Conservation (phyloP, 148 eudicot species). For the Simmondsia chinensis region DNA sequence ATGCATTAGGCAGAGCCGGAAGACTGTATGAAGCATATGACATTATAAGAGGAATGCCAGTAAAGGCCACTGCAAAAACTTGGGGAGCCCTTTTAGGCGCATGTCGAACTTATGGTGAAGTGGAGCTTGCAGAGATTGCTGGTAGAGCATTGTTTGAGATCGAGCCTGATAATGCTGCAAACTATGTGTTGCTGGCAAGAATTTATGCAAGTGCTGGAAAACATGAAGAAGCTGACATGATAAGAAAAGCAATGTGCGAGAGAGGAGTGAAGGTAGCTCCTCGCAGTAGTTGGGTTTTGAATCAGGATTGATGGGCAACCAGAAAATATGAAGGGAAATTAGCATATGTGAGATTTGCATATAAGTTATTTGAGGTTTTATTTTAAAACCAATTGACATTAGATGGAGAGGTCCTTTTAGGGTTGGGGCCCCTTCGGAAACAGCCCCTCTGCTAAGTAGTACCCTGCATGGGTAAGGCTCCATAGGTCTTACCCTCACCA, state of each 20-base stretch:
- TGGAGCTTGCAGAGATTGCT: slow-evolving; percentile 44
- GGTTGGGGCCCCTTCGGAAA: no score
- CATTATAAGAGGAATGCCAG: slow-evolving; percentile 33
- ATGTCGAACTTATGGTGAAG: slow-evolving; percentile 45
- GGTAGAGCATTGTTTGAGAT: slow-evolving; percentile 41
- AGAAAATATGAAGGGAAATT: neutral
- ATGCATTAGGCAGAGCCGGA: slow-evolving; percentile 52
- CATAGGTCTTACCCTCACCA: no score
- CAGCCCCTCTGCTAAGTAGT: no score
- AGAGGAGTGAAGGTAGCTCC: slow-evolving; percentile 41
- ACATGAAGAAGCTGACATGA: slow-evolving; percentile 36
- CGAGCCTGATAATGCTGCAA: slow-evolving; percentile 55
- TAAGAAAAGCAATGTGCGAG: slow-evolving; percentile 40
- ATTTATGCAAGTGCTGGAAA: slow-evolving; percentile 41
- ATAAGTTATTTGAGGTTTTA: no score
- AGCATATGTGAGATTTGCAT: neutral
- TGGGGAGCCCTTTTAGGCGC: slow-evolving; percentile 70
- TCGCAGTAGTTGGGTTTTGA: slow-evolving; percentile 42
- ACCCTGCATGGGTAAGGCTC: no score
- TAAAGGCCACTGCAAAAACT: slow-evolving; percentile 47
- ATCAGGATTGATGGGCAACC: slow-evolving; percentile 11
- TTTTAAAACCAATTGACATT: no score
- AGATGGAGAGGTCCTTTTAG: no score
- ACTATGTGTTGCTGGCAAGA: slow-evolving; percentile 41
- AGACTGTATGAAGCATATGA: slow-evolving; percentile 37